Conservation (phyloP, 352 stramenopile species). For the Blastocystis sp. region DNA sequence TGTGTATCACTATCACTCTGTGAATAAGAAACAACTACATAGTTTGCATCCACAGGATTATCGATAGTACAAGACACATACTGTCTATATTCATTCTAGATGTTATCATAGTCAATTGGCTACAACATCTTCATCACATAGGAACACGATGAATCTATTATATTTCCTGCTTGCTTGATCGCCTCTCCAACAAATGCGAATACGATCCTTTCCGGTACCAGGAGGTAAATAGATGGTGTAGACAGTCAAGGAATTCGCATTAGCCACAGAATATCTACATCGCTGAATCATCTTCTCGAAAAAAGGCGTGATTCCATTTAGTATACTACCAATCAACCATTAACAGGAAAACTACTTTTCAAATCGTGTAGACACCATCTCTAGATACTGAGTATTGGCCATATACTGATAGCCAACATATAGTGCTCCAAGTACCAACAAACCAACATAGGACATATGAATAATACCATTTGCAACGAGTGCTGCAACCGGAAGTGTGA, state of each 20-base stretch:
- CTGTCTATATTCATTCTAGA: background rate
- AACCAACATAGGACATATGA: background rate
- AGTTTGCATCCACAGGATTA: background rate
- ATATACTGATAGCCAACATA: background rate
- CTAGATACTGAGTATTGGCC: background rate
- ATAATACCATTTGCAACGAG: background rate
- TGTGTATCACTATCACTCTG: background rate
- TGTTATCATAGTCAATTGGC: background rate
- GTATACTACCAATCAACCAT: background rate
- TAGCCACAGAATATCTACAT: background rate
- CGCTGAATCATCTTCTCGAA: background rate
- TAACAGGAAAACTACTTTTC: background rate
- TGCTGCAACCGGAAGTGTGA: conserved; percentile 19
- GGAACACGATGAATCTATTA: background rate
- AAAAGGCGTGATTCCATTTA: background rate
- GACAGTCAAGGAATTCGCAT: background rate
- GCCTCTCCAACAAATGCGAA: background rate
- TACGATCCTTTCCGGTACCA: background rate
- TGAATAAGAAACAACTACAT: background rate
- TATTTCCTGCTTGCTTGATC: background rate
- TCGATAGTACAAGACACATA: background rate
- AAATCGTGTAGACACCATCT: background rate
- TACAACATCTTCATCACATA: background rate
- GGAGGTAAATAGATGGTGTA: conserved; percentile 24
- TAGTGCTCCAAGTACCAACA: background rate